Percentiles rank a stretch among this genome's conserved stretches.
These are phyloP conservation scores for Trichoderma harzianum DNA, from an alignment of 2,329 filamentous ascomycete species.

Conservation along the genomic window DNA sequence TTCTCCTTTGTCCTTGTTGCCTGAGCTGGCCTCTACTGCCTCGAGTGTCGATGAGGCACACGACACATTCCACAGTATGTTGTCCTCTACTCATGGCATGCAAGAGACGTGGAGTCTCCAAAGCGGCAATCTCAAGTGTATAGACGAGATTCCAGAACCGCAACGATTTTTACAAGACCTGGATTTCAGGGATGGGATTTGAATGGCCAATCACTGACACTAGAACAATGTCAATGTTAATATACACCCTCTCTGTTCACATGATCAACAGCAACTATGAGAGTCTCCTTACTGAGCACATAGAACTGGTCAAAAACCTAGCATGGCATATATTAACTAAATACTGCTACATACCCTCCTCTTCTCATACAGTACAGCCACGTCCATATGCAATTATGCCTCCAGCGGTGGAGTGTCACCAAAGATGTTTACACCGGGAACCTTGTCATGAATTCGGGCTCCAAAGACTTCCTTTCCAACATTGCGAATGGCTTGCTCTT, in stretches of 20 bases:
- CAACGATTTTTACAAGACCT: not conserved
- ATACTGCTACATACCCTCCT: not conserved
- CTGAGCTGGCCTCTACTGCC: not conserved
- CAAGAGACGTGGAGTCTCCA: not conserved
- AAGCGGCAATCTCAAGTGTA: not conserved
- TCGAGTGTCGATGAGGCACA: not conserved
- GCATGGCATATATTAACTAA: not conserved
- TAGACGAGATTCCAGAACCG: not conserved
- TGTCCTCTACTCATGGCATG: not conserved
- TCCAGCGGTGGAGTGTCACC: conserved; percentile 1
- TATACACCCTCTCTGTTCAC: not conserved
- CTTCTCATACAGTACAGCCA: not conserved
- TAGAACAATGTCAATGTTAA: not conserved
- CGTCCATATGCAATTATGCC: not conserved
- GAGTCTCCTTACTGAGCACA: not conserved
- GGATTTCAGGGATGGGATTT: not conserved
- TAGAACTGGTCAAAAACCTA: not conserved
- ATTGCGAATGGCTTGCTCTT: not conserved
- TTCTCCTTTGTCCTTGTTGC: not conserved
- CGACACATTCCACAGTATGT: not conserved
- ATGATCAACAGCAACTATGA: not conserved
- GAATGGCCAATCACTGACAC: not conserved
- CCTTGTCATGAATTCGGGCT: not conserved
- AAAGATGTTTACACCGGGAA: not conserved
- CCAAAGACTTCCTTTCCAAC: not conserved